phyloP scores from a whole-genome alignment of 179 eudicot species.

The Camellia oleifera region DNA sequence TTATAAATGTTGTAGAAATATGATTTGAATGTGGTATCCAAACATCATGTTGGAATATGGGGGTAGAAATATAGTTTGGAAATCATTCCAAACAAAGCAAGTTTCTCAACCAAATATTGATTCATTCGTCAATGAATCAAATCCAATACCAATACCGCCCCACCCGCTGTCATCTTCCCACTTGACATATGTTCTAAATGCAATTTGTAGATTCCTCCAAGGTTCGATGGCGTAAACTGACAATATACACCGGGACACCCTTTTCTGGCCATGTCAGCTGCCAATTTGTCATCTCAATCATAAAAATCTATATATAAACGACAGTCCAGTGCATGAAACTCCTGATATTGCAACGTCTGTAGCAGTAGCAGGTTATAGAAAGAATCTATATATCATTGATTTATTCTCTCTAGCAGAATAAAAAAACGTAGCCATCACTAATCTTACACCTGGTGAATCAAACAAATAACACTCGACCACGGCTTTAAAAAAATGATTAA shows the following conservation, averaged over 20 bases:
- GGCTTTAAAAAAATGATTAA: background rate
- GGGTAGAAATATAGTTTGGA: too few relatives aligned
- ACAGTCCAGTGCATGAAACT: too few relatives aligned
- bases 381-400: background rate
- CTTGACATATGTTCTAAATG: background rate
- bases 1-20: too few relatives aligned
- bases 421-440: background rate
- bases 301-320: too few relatives aligned
- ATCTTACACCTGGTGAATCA: background rate
- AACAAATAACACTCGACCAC: background rate
- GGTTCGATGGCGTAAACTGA: too few relatives aligned
- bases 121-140: background rate
- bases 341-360: too few relatives aligned
- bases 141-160: background rate
- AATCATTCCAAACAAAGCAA: background rate
- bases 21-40: too few relatives aligned
- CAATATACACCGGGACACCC: too few relatives aligned
- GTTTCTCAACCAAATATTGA: background rate
- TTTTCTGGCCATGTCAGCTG: too few relatives aligned
- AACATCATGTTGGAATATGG: too few relatives aligned
- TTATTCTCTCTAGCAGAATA: background rate
- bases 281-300: too few relatives aligned
- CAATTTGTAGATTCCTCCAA: slow-evolving; percentile 11
- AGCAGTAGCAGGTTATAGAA: too few relatives aligned
- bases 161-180: background rate